A percentile compares a stretch with the other conserved stretches of the same genome.
These are phyloP conservation scores for Myxozyma nipponensis DNA, from an alignment of 805 yeast genomes.

Conservation along the genomic window DNA sequence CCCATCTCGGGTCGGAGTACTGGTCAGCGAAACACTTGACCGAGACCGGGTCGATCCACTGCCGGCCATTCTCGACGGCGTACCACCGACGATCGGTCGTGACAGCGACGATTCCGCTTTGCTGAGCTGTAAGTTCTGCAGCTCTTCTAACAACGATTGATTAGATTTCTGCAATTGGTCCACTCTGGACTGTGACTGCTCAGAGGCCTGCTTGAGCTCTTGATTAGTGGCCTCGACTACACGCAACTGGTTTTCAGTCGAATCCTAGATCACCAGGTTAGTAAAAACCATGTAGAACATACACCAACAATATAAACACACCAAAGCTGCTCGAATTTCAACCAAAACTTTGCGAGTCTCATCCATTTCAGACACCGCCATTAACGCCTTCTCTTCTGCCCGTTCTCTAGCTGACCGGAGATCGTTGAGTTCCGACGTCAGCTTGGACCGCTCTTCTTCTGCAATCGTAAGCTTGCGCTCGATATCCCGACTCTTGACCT, in stretches of 20 bases:
- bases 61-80: not conserved
- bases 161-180: constrained; percentile 39
- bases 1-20: not conserved
- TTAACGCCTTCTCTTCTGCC: constrained; percentile 28
- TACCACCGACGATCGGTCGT: not conserved
- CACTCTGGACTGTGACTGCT: constrained; percentile 38
- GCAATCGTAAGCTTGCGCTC: constrained; percentile 35
- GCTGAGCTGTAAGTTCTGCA: constrained; percentile 33
- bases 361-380: constrained; percentile 34
- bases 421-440: constrained; percentile 25
- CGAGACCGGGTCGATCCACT: constrained; percentile 4
- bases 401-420: constrained; percentile 29
- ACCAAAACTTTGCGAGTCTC: constrained; percentile 26
- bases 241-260: constrained; percentile 32
- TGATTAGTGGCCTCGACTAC: constrained; percentile 35
- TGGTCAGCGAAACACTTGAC: constrained; percentile 11
- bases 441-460: constrained; percentile 25
- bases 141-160: constrained; percentile 35
- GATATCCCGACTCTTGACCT: constrained; percentile 43
- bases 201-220: constrained; percentile 36
- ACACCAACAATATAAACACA: not conserved
- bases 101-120: constrained; percentile 13
- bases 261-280: constrained; percentile 9
- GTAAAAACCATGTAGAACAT: not conserved
- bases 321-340: constrained; percentile 30